Conservation (phyloP, 73 alveolate genomes). For the Durusdinium trenchii region DNA sequence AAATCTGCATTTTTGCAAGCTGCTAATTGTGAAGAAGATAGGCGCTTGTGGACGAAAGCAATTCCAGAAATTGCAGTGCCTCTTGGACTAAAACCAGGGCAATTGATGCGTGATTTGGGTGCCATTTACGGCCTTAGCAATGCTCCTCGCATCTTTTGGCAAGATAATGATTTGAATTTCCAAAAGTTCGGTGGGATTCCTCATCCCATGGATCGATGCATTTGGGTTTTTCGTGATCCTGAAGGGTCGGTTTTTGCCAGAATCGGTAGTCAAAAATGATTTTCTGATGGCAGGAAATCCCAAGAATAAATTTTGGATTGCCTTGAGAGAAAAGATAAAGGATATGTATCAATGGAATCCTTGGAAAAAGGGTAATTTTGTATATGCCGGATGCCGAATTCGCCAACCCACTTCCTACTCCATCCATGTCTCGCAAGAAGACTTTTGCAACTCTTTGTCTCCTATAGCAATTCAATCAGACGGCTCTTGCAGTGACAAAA, state of each 20-base stretch:
- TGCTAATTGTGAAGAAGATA: neutral
- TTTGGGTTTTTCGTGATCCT: neutral
- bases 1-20: slow-evolving; percentile 68
- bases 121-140: slow-evolving; percentile 21
- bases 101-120: neutral
- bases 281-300: slow-evolving; percentile 5
- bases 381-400: slow-evolving; percentile 38
- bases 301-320: neutral
- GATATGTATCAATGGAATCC: slow-evolving; percentile 16
- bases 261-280: slow-evolving; percentile 26
- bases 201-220: slow-evolving; percentile 31
- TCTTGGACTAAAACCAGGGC: neutral
- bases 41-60: slow-evolving; percentile 20
- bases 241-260: neutral
- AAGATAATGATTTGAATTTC: neutral
- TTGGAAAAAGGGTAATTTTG: slow-evolving; percentile 11
- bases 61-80: slow-evolving; percentile 5
- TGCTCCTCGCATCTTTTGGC: slow-evolving; percentile 32
- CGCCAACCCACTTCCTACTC: neutral
- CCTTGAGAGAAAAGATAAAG: neutral
- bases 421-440: slow-evolving; percentile 27
- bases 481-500: neutral
- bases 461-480: neutral
- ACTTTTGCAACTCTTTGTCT: neutral
- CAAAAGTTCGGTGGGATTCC: neutral